Evolutionary conservation across 176 grass and related monocot species (phyloP).

Genomic region (Phyllostachys edulis): DNA sequence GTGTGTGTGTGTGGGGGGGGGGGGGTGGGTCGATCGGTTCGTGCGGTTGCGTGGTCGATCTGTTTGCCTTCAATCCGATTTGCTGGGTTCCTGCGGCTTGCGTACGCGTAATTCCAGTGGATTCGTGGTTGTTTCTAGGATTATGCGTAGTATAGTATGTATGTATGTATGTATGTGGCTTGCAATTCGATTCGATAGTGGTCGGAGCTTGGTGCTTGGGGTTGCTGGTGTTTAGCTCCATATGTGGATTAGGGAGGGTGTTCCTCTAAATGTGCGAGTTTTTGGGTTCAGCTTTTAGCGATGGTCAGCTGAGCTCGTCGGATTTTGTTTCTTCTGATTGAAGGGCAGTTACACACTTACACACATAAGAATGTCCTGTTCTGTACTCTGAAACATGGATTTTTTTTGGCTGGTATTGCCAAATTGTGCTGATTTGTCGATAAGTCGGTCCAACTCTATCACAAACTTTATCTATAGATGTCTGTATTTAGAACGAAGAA

Average conservation of each 20-base stretch:
- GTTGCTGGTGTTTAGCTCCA: background rate
- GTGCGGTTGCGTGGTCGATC: background rate
- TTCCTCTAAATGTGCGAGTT: background rate
- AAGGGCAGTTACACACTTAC: background rate
- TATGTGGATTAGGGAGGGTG: background rate
- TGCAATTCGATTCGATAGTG: constrained; percentile 4
- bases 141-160: background rate
- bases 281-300: background rate
- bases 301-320: background rate
- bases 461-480: background rate
- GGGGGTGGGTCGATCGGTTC: background rate
- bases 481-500: background rate
- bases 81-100: background rate
- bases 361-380: background rate
- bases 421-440: background rate
- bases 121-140: background rate
- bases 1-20: too few species aligned
- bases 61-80: background rate
- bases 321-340: background rate
- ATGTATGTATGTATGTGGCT: background rate
- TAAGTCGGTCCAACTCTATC: background rate
- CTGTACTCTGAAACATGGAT: background rate
- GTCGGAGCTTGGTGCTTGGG: background rate
- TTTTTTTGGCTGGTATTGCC: background rate
- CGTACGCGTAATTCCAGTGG: background rate